Conservation (phyloP, 1,284 basidiomycete genomes). For the Malassezia cuniculi region DNA sequence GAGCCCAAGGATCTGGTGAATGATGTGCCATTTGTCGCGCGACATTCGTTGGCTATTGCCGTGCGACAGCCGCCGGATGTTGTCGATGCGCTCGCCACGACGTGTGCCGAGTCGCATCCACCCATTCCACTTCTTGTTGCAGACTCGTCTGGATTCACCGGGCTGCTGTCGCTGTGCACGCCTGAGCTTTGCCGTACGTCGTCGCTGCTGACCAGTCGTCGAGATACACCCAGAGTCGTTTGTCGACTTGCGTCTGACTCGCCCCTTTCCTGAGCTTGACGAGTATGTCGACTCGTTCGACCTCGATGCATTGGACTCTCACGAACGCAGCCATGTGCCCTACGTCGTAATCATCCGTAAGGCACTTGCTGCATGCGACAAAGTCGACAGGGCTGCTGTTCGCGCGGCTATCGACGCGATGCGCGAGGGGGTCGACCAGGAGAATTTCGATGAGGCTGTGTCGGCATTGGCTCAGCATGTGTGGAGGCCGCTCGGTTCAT, state of each 20-base stretch:
- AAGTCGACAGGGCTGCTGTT: too few species aligned
- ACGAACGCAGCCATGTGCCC: conserved; percentile 34
- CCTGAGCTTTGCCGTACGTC: conserved; percentile 30
- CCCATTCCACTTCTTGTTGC: conserved; percentile 30
- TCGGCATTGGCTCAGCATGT: conserved; percentile 34
- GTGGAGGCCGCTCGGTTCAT: conserved; percentile 31
- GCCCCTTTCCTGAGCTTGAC: conserved; percentile 60
- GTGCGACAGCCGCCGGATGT: conserved; percentile 48
- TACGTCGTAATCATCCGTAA: conserved; percentile 51
- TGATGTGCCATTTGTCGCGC: conserved; percentile 50
- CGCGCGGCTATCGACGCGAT: conserved; percentile 51
- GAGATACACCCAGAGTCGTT: conserved; percentile 76
- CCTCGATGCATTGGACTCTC: conserved; percentile 23
- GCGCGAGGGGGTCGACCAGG: conserved; percentile 66
- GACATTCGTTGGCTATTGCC: conserved; percentile 68
- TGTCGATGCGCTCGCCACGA: too few species aligned
- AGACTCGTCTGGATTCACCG: conserved; percentile 30
- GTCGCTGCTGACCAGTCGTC: conserved; percentile 53
- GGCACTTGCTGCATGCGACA: conserved; percentile 71
- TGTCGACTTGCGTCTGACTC: conserved; percentile 61
- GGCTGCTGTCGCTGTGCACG: conserved; percentile 26
- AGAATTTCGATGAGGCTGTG: conserved; percentile 65
- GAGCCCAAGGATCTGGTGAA: conserved; percentile 51
- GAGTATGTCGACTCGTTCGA: conserved; percentile 20
- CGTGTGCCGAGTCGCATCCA: too few species aligned